Conservation (phyloP, 352 stramenopile genomes). For the Phytophthora pisi region DNA sequence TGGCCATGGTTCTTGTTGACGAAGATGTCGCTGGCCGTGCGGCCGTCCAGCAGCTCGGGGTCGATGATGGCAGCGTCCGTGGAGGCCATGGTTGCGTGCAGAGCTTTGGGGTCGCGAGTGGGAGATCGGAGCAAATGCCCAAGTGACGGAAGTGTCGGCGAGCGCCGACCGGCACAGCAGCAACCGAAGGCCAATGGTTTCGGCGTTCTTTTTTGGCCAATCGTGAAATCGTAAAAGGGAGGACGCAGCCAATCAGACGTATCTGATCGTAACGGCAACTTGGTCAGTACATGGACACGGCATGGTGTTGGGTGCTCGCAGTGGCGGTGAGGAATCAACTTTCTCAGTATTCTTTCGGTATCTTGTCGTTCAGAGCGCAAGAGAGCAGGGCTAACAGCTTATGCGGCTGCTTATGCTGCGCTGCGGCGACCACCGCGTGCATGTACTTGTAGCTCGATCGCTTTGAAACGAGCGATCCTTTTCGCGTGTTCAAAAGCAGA, state of each 20-base stretch:
- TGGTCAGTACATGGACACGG: background rate
- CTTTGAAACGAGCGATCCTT: background rate
- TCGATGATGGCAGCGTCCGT: constrained; percentile 47
- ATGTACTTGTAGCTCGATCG: background rate
- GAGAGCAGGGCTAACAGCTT: background rate
- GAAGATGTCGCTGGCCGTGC: constrained; percentile 84
- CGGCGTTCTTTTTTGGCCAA: constrained; percentile 44
- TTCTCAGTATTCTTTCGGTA: background rate
- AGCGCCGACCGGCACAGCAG: background rate
- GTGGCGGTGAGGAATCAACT: constrained; percentile 11
- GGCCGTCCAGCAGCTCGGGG: constrained; percentile 70
- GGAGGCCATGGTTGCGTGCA: constrained; percentile 8
- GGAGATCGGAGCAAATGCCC: constrained; percentile 35
- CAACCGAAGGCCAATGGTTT: constrained; percentile 55
- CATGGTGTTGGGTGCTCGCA: constrained; percentile 5
- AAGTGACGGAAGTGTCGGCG: constrained; percentile 44
- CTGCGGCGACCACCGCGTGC: background rate
- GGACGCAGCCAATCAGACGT: constrained; percentile 23
- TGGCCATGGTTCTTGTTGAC: constrained; percentile 87
- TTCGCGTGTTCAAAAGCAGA: constrained; percentile 2
- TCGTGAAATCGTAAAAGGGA: constrained; percentile 10
- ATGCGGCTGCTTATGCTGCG: background rate
- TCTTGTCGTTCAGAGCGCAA: background rate
- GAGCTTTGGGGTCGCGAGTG: constrained; percentile 1
- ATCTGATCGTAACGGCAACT: background rate